Evolutionary conservation across 768 basidiomycete genomes (phyloP).

Genomic region (Terana coerulea): DNA sequence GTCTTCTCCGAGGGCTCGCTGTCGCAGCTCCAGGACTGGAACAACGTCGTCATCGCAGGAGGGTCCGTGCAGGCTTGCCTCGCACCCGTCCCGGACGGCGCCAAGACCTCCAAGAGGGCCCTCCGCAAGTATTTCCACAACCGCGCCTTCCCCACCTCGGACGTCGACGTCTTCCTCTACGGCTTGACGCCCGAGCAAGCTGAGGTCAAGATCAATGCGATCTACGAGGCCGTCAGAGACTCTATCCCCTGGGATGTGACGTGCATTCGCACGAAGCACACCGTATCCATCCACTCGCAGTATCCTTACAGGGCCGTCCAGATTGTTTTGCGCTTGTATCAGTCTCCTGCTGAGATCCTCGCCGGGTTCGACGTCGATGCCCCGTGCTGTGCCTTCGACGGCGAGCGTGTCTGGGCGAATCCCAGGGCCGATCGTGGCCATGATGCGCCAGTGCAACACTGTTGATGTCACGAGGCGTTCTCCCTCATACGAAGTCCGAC

Average conservation of each 20-base stretch:
- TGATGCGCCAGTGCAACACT: constrained; percentile 66
- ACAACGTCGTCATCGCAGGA: constrained; percentile 59
- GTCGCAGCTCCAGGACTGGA: constrained; percentile 57
- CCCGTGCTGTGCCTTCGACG: constrained; percentile 55
- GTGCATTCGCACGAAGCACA: constrained; percentile 62
- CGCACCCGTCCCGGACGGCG: constrained; percentile 43
- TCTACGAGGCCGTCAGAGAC: constrained; percentile 62
- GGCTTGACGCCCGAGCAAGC: constrained; percentile 58
- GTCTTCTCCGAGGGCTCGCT: constrained; percentile 62
- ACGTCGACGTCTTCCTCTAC: constrained; percentile 62
- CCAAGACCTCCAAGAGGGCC: constrained; percentile 49
- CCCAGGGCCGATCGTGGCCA: constrained; percentile 55
- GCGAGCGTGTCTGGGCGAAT: constrained; percentile 53
- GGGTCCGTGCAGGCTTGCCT: constrained; percentile 59
- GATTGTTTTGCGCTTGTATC: constrained; percentile 61
- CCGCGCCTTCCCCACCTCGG: constrained; percentile 53
- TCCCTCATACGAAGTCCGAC: constrained; percentile 60
- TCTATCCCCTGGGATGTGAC: constrained; percentile 68
- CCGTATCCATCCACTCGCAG: constrained; percentile 60
- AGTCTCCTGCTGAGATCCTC: constrained; percentile 60
- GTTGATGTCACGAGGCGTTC: constrained; percentile 61
- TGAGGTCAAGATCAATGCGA: constrained; percentile 52
- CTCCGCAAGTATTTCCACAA: constrained; percentile 57
- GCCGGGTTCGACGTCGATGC: constrained; percentile 68
- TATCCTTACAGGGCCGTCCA: constrained; percentile 67